Conservation (phyloP, 257 asterid species). For the Galeopsis tetrahit region DNA sequence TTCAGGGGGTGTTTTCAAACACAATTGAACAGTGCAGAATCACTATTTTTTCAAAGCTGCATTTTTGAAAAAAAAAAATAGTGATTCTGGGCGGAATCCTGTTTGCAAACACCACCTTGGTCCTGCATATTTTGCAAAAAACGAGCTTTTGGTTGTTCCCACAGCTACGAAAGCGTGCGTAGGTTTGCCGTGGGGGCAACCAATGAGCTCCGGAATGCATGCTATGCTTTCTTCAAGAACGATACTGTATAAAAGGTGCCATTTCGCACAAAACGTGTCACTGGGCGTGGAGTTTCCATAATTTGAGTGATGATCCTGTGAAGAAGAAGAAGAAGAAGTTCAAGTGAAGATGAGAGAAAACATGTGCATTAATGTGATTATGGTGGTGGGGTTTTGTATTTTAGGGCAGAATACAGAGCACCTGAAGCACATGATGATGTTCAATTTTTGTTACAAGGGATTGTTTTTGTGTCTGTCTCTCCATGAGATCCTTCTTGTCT, state of each 20-base stretch:
- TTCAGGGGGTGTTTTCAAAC: not conserved
- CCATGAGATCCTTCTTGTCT: not conserved
- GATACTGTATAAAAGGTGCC: not conserved
- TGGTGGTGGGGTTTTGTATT: slow-evolving; percentile 36
- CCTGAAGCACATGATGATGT: not conserved
- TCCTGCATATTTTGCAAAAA: too few species aligned
- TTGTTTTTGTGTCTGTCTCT: slow-evolving; percentile 21
- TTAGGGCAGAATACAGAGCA: slow-evolving; percentile 9
- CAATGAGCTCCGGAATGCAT: slow-evolving; percentile 39
- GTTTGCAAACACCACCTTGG: not conserved
- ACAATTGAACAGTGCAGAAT: too few species aligned
- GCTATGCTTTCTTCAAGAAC: not conserved
- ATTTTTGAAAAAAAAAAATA: too few species aligned
- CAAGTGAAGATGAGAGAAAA: not conserved
- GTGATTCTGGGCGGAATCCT: too few species aligned
- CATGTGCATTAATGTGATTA: slow-evolving; percentile 20
- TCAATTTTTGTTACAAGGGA: not conserved
- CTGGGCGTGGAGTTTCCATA: not conserved
- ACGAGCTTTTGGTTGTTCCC: slow-evolving; percentile 65
- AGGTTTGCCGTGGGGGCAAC: slow-evolving; percentile 56
- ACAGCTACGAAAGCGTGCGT: slow-evolving; percentile 34
- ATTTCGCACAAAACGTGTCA: not conserved
- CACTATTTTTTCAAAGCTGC: too few species aligned
- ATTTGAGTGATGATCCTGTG: slow-evolving; percentile 5
- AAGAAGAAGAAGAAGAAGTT: slow-evolving; percentile 5